Percentiles rank a stretch among this genome's conserved stretches.
phyloP scores from a whole-genome alignment of 1,284 basidiomycete genomes.

The Rhizoctonia solani region DNA sequence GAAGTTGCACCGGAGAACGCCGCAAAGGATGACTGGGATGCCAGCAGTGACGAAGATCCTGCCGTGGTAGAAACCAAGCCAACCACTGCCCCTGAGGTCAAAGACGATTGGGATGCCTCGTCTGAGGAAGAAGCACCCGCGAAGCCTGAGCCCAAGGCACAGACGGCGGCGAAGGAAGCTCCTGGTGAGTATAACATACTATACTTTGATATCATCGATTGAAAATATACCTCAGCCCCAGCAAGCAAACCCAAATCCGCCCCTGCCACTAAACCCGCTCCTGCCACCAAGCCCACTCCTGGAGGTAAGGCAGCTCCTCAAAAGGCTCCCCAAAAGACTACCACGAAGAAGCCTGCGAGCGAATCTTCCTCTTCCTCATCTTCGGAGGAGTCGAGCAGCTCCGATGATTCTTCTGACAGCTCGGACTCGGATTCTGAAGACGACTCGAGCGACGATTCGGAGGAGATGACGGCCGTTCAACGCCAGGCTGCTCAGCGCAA shows the following conservation, averaged over 20 bases:
- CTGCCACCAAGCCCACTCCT: constrained; percentile 33
- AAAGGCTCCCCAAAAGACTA: constrained; percentile 39
- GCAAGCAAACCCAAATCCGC: neutral
- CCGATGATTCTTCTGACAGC: constrained; percentile 51
- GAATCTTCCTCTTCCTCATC: constrained; percentile 46
- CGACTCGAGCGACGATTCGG: constrained; percentile 53
- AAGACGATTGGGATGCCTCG: constrained; percentile 57
- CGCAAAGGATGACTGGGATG: constrained; percentile 86
- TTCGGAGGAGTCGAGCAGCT: constrained; percentile 48
- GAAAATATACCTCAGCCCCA: neutral
- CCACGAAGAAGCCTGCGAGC: constrained; percentile 46
- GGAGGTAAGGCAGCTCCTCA: constrained; percentile 34
- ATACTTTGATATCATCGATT: no score
- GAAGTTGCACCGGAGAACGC: constrained; percentile 53
- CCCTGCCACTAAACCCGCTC: constrained; percentile 35
- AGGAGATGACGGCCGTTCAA: constrained; percentile 66
- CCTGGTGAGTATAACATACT: neutral
- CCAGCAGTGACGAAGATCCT: constrained; percentile 68
- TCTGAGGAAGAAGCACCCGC: constrained; percentile 46
- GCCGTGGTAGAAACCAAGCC: neutral
- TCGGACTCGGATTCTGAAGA: constrained; percentile 55
- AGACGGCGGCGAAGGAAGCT: neutral
- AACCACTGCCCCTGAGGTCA: constrained; percentile 40
- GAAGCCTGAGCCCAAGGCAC: constrained; percentile 3
- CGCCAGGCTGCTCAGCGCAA: constrained; percentile 76